phyloP scores from a whole-genome alignment of 2,329 filamentous ascomycete genomes.

The Diaporthe vexans region DNA sequence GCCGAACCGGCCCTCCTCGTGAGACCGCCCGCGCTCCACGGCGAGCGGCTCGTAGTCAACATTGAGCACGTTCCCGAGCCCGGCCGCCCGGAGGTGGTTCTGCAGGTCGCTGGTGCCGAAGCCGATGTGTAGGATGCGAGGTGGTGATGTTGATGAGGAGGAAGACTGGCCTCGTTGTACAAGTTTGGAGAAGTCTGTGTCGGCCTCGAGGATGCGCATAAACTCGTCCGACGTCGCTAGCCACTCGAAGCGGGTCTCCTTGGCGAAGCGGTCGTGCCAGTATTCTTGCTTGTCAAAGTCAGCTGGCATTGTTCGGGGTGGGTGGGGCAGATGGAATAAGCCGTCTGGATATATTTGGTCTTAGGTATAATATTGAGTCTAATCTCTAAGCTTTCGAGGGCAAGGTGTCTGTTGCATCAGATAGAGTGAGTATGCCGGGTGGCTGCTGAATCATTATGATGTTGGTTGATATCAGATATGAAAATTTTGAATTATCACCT shows the following conservation, averaged over 20 bases:
- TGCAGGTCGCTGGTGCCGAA: constrained; percentile 66
- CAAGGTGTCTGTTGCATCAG: background rate
- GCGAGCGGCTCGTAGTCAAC: constrained; percentile 66
- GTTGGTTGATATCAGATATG: background rate
- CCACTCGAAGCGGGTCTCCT: constrained; percentile 64
- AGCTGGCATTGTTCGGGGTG: constrained; percentile 41
- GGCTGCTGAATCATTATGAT: background rate
- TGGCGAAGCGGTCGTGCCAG: constrained; percentile 62
- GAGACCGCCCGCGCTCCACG: constrained; percentile 56
- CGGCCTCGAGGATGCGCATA: constrained; percentile 52
- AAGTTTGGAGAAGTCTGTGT: constrained; percentile 47
- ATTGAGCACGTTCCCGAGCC: constrained; percentile 61
- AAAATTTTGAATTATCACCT: constrained; percentile 7
- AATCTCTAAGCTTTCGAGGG: background rate
- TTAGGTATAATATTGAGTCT: background rate
- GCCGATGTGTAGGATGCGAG: constrained; percentile 61
- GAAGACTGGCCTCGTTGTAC: constrained; percentile 48
- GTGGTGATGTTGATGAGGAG: background rate
- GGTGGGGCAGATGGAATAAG: no score
- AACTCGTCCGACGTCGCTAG: constrained; percentile 59
- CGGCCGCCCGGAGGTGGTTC: constrained; percentile 58
- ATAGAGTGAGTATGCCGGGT: background rate
- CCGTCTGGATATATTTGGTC: background rate
- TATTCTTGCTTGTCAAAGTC: constrained; percentile 65
- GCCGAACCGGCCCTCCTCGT: constrained; percentile 58